Conservation (phyloP, 495 filamentous ascomycete genomes). For the Tuber aestivum region DNA sequence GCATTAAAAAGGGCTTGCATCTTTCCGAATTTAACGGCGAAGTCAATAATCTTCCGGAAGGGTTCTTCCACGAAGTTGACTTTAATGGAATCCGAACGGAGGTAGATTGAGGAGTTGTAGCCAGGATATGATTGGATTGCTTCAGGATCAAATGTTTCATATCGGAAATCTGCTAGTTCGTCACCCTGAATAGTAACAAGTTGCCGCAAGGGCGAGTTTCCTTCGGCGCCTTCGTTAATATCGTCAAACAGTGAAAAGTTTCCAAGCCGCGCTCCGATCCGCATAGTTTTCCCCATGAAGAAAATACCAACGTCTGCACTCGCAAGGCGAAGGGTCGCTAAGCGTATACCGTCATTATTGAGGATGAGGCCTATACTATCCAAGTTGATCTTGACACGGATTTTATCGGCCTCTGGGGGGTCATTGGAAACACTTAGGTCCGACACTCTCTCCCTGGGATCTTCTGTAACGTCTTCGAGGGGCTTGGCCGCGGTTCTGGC, state of each 20-base stretch:
- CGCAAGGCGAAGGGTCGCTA: slow-evolving; percentile 86
- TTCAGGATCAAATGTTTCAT: slow-evolving; percentile 84
- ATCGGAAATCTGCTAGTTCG: slow-evolving; percentile 94
- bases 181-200: slow-evolving; percentile 90
- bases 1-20: slow-evolving; percentile 99
- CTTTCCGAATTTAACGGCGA: slow-evolving; percentile 94
- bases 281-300: slow-evolving; percentile 74
- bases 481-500: slow-evolving; percentile 32
- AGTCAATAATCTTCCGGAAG: slow-evolving; percentile 96
- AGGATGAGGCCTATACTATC: slow-evolving; percentile 90
- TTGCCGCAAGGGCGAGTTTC: slow-evolving; percentile 73
- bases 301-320: slow-evolving; percentile 88
- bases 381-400: slow-evolving; percentile 81
- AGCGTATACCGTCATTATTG: slow-evolving; percentile 95
- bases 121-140: slow-evolving; percentile 69
- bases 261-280: slow-evolving; percentile 76
- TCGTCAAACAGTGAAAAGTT: slow-evolving; percentile 86
- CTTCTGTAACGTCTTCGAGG: slow-evolving; percentile 44
- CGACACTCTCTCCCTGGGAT: slow-evolving; percentile 44
- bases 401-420: slow-evolving; percentile 50
- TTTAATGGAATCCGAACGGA: slow-evolving; percentile 88
- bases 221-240: slow-evolving; percentile 81
- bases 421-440: slow-evolving; percentile 34
- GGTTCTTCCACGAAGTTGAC: slow-evolving; percentile 95
- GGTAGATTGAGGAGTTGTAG: slow-evolving; percentile 85